A percentile compares a stretch with the other conserved stretches of the same genome.
Conservation (phyloP, 2,329 filamentous ascomycete genomes). For the Penicillium sp. region DNA sequence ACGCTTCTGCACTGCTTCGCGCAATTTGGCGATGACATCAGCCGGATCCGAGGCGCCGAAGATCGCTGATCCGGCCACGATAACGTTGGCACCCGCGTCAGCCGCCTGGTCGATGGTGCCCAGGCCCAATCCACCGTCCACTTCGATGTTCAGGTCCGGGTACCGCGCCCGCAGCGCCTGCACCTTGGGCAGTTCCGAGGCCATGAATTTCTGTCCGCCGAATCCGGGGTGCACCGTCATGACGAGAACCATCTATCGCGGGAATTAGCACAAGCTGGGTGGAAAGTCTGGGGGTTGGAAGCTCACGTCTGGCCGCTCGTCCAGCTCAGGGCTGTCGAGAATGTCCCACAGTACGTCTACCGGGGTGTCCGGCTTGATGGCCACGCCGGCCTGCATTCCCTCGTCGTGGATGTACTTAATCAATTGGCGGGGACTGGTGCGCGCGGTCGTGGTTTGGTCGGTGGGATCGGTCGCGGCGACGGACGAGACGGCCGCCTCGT, state of each 20-base stretch:
- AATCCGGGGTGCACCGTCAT: constrained; percentile 99
- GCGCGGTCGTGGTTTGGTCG: constrained; percentile 57
- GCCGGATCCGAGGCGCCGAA: constrained; percentile 86
- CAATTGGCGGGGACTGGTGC: constrained; percentile 77
- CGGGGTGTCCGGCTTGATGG: constrained; percentile 86
- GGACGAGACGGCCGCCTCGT: constrained; percentile 83
- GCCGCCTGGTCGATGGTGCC: constrained; percentile 90
- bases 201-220: constrained; percentile 98
- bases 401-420: constrained; percentile 85
- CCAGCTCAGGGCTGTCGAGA: constrained; percentile 65
- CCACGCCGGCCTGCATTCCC: constrained; percentile 86
- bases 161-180: constrained; percentile 75
- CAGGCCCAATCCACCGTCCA: constrained; percentile 85
- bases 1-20: constrained; percentile 69
- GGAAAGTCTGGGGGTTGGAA: background rate
- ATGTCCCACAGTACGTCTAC: constrained; percentile 93
- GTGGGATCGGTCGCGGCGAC: constrained; percentile 78
- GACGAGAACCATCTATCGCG: constrained; percentile 81
- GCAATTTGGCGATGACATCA: constrained; percentile 77
- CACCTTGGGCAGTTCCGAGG: constrained; percentile 91
- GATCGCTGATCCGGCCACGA: constrained; percentile 92
- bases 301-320: constrained; percentile 82
- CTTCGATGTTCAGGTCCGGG: constrained; percentile 91
- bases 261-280: constrained; percentile 6
- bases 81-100: constrained; percentile 94